Conservation (phyloP, 768 basidiomycete species). For the Lepiota venenata region DNA sequence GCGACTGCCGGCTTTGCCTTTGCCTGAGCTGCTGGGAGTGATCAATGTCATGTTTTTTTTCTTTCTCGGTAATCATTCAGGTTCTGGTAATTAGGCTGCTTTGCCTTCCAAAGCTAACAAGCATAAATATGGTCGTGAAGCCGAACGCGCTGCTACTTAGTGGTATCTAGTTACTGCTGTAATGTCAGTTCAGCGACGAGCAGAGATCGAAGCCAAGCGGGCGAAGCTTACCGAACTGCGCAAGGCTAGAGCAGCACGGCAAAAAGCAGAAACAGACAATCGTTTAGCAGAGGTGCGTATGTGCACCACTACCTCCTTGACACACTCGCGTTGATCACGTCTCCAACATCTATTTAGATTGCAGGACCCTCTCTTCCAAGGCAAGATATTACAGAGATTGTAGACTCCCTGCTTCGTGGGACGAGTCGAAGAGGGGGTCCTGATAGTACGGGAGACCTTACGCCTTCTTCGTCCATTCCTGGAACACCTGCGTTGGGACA, state of each 20-base stretch:
- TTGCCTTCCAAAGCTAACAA: slow-evolving; percentile 6
- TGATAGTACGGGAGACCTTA: slow-evolving; percentile 56
- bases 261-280: slow-evolving; percentile 49
- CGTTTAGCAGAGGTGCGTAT: slow-evolving; percentile 33
- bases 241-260: slow-evolving; percentile 69
- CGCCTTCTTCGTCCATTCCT: slow-evolving; percentile 70
- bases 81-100: neutral
- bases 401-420: slow-evolving; percentile 56
- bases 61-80: too few species aligned
- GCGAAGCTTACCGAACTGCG: slow-evolving; percentile 84
- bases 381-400: slow-evolving; percentile 68
- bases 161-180: neutral
- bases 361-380: slow-evolving; percentile 33
- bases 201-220: slow-evolving; percentile 89
- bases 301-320: too few species aligned
- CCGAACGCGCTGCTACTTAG: neutral
- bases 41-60: slow-evolving; percentile 47
- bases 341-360: neutral
- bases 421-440: slow-evolving; percentile 36
- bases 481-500: slow-evolving; percentile 58
- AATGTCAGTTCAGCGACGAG: slow-evolving; percentile 66
- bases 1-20: slow-evolving; percentile 52
- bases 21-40: slow-evolving; percentile 34
- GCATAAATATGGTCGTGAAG: slow-evolving; percentile 6
- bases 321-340: too few species aligned